Conservation (phyloP, 148 eudicot species). For the Vaccinium macrocarpon region DNA sequence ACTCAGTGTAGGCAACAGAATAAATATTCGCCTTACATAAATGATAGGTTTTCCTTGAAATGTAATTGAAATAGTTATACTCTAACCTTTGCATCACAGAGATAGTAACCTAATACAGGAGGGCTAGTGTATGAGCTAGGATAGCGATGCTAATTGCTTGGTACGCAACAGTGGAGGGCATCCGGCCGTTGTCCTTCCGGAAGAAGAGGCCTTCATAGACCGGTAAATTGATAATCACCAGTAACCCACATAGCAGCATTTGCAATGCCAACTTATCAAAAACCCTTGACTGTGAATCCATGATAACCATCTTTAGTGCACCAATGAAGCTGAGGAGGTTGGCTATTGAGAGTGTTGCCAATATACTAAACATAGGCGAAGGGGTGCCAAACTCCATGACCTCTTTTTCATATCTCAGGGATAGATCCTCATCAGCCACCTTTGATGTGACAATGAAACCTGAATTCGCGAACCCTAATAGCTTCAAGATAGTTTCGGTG, state of each 20-base stretch:
- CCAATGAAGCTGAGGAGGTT: slow-evolving; percentile 35
- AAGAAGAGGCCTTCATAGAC: slow-evolving; percentile 39
- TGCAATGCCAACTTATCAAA: slow-evolving; percentile 31
- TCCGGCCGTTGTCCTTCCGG: slow-evolving; percentile 54
- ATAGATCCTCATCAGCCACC: slow-evolving; percentile 10
- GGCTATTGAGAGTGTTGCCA: slow-evolving; percentile 39
- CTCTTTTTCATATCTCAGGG: slow-evolving; percentile 41
- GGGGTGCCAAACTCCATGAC: slow-evolving; percentile 55
- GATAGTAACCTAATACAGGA: slow-evolving; percentile 6
- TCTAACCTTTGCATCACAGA: background rate
- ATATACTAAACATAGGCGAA: slow-evolving; percentile 50
- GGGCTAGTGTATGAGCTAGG: slow-evolving; percentile 8
- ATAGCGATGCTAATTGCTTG: slow-evolving; percentile 31
- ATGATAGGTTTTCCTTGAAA: background rate
- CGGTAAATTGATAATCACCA: slow-evolving; percentile 41
- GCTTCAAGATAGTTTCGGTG: slow-evolving; percentile 18
- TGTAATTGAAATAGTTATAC: background rate
- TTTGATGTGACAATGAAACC: slow-evolving; percentile 4
- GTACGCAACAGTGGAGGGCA: slow-evolving; percentile 35
- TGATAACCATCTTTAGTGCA: slow-evolving; percentile 4
- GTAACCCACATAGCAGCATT: slow-evolving; percentile 28
- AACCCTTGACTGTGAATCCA: background rate
- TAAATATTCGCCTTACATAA: background rate
- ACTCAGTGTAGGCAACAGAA: background rate
- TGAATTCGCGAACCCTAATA: slow-evolving; percentile 35